Evolutionary conservation across 2,329 filamentous ascomycete species (phyloP), one percentile per base, ranked within the genome.

Genomic region (Fonsecaea nubica): DNA sequence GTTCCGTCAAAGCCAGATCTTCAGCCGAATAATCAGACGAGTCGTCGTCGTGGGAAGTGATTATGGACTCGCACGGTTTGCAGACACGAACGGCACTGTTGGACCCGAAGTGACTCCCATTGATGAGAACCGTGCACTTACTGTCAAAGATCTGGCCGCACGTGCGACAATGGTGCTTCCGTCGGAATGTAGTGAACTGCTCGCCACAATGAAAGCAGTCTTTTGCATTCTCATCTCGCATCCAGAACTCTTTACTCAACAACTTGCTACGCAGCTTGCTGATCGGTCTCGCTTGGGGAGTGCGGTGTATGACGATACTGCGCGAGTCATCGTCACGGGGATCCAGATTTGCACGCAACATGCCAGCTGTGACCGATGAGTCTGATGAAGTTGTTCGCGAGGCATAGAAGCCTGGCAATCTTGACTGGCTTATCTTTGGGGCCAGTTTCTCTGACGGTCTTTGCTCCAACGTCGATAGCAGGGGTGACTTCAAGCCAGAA

Each of bases 91-190:
- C 83, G 13, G 89, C 92, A 6, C 92, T 91, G 56, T 89, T 87
- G 58, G 97, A 92, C 15, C 92, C 93, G 76, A 99, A 98, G 58
- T 90, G 89, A 69, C 91, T 87, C 5, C 94, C 95, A 5, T 92
- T 87, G 30, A 98, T 92, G n/a, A 94, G 89, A 4, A 91, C 91
- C 0, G 94, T 99, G 79, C 95, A 99, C 77, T 96, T 96, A 4
- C 92, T 92, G 77, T 98, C 95, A 75, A 99, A 99, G 53, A 99
- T 99, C 75, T 96, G 96, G n/a, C 95, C 95, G 76, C 95, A 99
- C 0, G 87, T 87, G 68, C 96, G 89, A 77, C 95, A 99, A 78
- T 99, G 95, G 77, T 99, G 95, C 76, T 99, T 99, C 71, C 95
- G 88, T 66, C 95, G 87, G 76, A 98, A 98, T 1, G 94, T 95